A percentile compares a stretch with the other conserved stretches of the same genome.
Conservation (phyloP, 306 rosid species). For the Fragaria vesca region DNA sequence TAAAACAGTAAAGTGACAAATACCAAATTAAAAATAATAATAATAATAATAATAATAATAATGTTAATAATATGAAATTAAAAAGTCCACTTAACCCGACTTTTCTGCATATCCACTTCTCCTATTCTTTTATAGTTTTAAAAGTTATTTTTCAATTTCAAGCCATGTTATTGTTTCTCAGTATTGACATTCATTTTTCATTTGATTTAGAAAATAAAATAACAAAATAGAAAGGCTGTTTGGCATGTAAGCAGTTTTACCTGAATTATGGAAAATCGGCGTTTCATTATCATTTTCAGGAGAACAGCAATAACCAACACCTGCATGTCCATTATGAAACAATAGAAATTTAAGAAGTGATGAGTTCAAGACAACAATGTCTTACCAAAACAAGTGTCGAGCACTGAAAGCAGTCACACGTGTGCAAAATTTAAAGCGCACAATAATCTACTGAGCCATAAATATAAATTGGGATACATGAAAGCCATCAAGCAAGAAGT, state of each 20-base stretch:
- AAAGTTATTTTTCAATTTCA: not conserved
- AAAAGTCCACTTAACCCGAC: not conserved
- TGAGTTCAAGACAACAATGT: not conserved
- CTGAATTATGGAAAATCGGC: conserved; percentile 92
- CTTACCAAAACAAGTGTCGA: not conserved
- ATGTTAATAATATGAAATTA: not conserved
- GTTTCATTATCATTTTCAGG: conserved; percentile 89
- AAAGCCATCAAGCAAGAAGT: not conserved
- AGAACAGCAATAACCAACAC: conserved; percentile 98
- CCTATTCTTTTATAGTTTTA: not conserved
- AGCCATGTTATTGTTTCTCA: not conserved
- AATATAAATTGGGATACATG: not conserved
- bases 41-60: not conserved
- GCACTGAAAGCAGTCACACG: not conserved
- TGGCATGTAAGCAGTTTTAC: conserved; percentile 27
- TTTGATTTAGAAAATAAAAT: not conserved
- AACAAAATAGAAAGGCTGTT: not conserved
- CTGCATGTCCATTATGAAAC: conserved; percentile 45
- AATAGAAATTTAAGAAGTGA: conserved; percentile 20
- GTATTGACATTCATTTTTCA: not conserved
- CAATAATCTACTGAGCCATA: not conserved
- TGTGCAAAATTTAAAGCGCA: not conserved
- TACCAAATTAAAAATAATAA: not conserved
- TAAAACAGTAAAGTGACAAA: not conserved
- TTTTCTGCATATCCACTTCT: not conserved